Conservation (phyloP, 306 rosid genomes). For the Pachyrhizus erosus region DNA sequence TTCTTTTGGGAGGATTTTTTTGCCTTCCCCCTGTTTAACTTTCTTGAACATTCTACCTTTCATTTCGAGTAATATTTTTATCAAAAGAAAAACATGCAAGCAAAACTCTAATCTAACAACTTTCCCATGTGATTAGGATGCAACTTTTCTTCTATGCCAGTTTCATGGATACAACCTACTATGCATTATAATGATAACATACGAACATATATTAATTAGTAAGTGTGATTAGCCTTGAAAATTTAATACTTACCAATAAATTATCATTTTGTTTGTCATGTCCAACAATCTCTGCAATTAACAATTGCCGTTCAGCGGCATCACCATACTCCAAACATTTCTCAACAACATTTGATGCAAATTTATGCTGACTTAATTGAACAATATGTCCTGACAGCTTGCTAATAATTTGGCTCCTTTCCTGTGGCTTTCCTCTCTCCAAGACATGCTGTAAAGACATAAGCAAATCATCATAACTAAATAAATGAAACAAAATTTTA, state of each 20-base stretch:
- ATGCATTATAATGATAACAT: background rate
- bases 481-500: constrained; percentile 15
- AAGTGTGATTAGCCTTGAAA: constrained; percentile 14
- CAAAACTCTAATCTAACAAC: constrained; percentile 1
- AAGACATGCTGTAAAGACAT: constrained; percentile 71
- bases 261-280: constrained; percentile 65
- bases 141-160: background rate
- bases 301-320: constrained; percentile 62
- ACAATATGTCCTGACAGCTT: constrained; percentile 70
- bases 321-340: constrained; percentile 87
- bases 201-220: background rate
- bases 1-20: background rate
- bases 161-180: background rate
- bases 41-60: background rate
- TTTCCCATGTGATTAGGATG: background rate
- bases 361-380: constrained; percentile 74
- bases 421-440: constrained; percentile 73
- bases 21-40: background rate
- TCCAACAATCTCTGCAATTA: constrained; percentile 82
- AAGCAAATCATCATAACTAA: constrained; percentile 24
- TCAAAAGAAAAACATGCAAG: background rate
- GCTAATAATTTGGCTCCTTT: constrained; percentile 74
- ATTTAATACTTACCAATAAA: constrained; percentile 64
- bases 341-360: constrained; percentile 91
- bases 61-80: background rate